A percentile compares a stretch with the other conserved stretches of the same genome.
Conservation (phyloP, 192 early-diverging fungal genomes). For the Entrophospora sp. region DNA sequence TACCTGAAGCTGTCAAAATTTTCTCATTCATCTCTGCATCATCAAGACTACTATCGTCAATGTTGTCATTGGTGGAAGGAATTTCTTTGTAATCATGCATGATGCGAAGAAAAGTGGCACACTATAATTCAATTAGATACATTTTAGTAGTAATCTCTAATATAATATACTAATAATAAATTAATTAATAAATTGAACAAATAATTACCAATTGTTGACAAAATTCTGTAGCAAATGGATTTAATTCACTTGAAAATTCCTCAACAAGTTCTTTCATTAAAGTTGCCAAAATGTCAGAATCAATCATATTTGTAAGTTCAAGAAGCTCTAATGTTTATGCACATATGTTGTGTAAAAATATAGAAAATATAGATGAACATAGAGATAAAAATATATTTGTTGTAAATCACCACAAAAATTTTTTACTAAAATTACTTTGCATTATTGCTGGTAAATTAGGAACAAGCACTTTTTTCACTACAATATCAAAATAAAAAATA, state of each 20-base stretch:
- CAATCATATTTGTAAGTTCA: constrained; percentile 83
- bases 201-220: constrained; percentile 74
- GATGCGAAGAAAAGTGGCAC: constrained; percentile 81
- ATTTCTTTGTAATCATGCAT: constrained; percentile 59
- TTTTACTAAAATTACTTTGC: constrained; percentile 53
- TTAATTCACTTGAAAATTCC: constrained; percentile 81
- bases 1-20: constrained; percentile 80
- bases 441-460: constrained; percentile 81
- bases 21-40: constrained; percentile 69
- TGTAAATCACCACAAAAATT: not conserved
- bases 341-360: no score
- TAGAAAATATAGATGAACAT: not conserved
- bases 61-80: no score
- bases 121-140: constrained; percentile 24
- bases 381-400: not conserved
- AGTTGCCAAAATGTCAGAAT: constrained; percentile 78
- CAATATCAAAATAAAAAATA: not conserved
- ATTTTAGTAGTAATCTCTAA: no score
- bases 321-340: constrained; percentile 52
- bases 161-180: no score
- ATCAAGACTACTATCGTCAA: no score
- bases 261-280: constrained; percentile 91
- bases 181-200: not conserved
- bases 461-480: constrained; percentile 61
- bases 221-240: constrained; percentile 88